Evolutionary conservation across 345 rosid genomes (phyloP), one percentile per base, ranked within the genome.

Genomic region (Heritiera fomes): DNA sequence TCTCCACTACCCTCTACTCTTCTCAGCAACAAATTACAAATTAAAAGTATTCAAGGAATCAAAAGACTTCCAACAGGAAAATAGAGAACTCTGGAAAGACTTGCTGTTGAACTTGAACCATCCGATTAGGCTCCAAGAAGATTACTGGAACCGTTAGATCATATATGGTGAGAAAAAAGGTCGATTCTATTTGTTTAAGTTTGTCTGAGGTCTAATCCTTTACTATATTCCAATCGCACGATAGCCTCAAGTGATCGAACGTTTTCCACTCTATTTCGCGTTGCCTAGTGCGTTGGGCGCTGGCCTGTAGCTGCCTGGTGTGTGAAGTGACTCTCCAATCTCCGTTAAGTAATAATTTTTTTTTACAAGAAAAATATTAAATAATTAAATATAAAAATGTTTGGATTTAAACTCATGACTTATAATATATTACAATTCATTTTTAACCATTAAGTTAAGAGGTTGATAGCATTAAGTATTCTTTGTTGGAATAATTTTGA

Each of bases 101-200:
- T 52, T 71, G 41, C 38, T 52, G 61, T 52, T 52, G 10, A 71
- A 71, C 43, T 49, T 49, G 59, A 50, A 71, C 75, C 75, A 3
- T 71, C 18, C 40, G 75, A 71, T 71, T 49, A 15, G 12, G 9
- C 23, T 45, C 60, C 43, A 50, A 14, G 53, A 20, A 30, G 0
- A 3, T 28, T 28, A 23, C 4, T 15, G 45, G 18, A 71, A 32
- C 75, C 75, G 45, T 71, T 52, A 17, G 61, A 71, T 71, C 28
- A 32, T 52, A 32, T 15, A 71, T 71, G 43, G 38, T 7, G 75
- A 32, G 45, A 32, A 50, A 50, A 70, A 28, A 70, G 20, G 4
- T n/a, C 23, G 9, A 50, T 30, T 71, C 45, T 20, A n/a, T n/a
- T 18, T 8, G 11, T n/a, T 58, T 18, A n/a, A 2, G 8, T 55